A percentile compares a stretch with the other conserved stretches of the same genome.
Conservation (phyloP, 495 filamentous ascomycete genomes). For the Extremus antarcticus region DNA sequence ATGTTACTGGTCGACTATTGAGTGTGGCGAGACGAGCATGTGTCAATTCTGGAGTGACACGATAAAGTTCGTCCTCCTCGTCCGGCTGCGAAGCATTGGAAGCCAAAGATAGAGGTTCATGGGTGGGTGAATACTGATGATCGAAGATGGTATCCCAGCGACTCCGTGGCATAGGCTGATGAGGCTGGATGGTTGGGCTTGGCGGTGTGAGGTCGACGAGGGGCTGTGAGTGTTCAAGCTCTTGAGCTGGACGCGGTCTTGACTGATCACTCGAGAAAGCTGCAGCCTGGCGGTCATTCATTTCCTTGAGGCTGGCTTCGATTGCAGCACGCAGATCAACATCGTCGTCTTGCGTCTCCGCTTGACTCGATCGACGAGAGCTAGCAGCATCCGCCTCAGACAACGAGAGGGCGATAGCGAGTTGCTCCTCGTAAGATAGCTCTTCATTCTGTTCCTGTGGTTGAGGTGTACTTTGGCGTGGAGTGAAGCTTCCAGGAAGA, state of each 20-base stretch:
- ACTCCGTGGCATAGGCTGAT: neutral
- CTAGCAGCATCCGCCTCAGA: slow-evolving; percentile 17
- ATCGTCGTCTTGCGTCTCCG: neutral
- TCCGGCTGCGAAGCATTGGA: neutral
- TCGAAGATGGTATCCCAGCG: slow-evolving; percentile 12
- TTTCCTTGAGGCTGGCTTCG: slow-evolving; percentile 14
- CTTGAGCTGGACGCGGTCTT: neutral
- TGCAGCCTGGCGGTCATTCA: slow-evolving; percentile 11
- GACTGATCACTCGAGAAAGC: neutral
- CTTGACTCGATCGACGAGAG: neutral
- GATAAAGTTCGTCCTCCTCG: slow-evolving; percentile 14
- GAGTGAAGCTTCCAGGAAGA: slow-evolving; percentile 10
- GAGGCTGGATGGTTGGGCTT: slow-evolving; percentile 1
- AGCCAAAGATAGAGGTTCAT: neutral
- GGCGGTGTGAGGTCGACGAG: slow-evolving; percentile 14
- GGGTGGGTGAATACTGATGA: neutral
- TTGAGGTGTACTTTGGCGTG: neutral
- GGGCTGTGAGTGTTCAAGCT: neutral
- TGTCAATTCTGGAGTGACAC: slow-evolving; percentile 16
- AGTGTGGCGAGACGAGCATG: slow-evolving; percentile 12
- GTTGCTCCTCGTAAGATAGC: slow-evolving; percentile 19
- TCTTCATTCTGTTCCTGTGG: slow-evolving; percentile 1
- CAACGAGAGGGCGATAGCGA: slow-evolving; percentile 17
- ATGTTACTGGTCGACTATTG: slow-evolving; percentile 1
- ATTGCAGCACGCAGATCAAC: slow-evolving; percentile 16